Evolutionary conservation across 2,329 filamentous ascomycete species (phyloP), one percentile per base, ranked within the genome.

Genomic region (Fusarium floridanum): DNA sequence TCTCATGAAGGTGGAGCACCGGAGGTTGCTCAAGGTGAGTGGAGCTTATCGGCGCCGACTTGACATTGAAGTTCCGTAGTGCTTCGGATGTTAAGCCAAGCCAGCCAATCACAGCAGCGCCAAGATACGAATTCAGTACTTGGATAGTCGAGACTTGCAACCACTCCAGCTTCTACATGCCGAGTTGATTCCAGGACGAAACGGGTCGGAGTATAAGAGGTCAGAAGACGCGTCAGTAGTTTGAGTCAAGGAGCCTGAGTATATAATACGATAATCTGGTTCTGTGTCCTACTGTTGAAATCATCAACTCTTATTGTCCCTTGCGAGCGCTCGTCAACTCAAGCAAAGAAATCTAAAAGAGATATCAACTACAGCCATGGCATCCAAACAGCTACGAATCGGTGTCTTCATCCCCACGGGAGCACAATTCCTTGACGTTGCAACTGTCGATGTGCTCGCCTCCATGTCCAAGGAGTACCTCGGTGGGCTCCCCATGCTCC

Each of bases 331-430:
- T 24, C 22, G 5, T 24, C 53, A 56, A 24, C 12, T 10, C 22
- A 12, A 29, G 9, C n/a, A 29, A n/a, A 53, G 11, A 53, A 53
- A 20, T 5, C 17, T 29, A 11, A 17, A 24, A 27, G 22, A 48
- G 3, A 17, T 9, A 20, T 27, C 56, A 41, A 59, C 56, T 17
- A 16, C 10, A 29, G 10, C 22, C 22, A 79, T 79, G 77, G 22
- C 65, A 27, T 71, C 65, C 7, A 70, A 75, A 36, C 69, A 70
- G 41, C 66, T 89, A 67, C 83, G 79, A 48, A 83, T 90, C 59
- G 88, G 88, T 24, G 86, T 90, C 65, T 89, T 88, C 77, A 81
- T 89, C 59, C 87, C 88, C 2, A 70, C 74, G 3, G 81, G 82
- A 2, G 82, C 83, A 12, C 88, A 90, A 71, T 78, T 88, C 10